Base-by-base conservation (phyloP, 192 early-diverging fungal genomes). In the Backusella westeae region DNA sequence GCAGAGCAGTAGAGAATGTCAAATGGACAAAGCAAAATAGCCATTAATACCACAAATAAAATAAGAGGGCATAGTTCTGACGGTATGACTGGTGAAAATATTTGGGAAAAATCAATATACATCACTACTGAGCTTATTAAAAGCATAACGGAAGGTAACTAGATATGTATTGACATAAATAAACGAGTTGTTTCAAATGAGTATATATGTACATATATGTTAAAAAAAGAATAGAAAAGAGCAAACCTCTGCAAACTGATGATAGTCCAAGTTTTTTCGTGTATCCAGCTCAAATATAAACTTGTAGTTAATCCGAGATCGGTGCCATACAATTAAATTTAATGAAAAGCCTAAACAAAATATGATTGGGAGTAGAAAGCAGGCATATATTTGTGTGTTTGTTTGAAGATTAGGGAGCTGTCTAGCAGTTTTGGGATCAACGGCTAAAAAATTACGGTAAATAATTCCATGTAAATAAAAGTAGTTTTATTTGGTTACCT, bases 301-400 rank as follows among this genome's bases (percentile, higher is more conserved):
- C 78, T 91, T 90, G 82, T 95, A 95, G 82, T 95, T 95, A 78
- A 94, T 93, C 56, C 91, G 81, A 21, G 82, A 82, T n/a, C 82
- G 85, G 32, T 84, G 73, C 92, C 92, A 95, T 6, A 85, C 82
- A 34, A 85, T 70, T 76, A 95, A 85, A 78, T 92, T 91, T 41
- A 94, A 56, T 14, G 89, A 90, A 56, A 93, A 90, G 49, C 89
- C 80, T 15, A 90, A 83, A 34, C 79, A 67, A 72, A 95, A 90
- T 1, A 91, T 26, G 21, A 91, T 82, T 17, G 90, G 85, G 69
- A 93, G 59, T 68, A 90, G 83, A 75, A 92, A 81, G 15, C 90
- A 88, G 34, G 87, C 89, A 81, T 93, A 94, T 12, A 94, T 86
- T 78, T 91, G 86, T 34, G 92, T 75, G 41, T 80, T 83, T 38